Evolutionary conservation across 2,329 filamentous ascomycete species (phyloP).

Genomic region (Hypoxylon sp.): DNA sequence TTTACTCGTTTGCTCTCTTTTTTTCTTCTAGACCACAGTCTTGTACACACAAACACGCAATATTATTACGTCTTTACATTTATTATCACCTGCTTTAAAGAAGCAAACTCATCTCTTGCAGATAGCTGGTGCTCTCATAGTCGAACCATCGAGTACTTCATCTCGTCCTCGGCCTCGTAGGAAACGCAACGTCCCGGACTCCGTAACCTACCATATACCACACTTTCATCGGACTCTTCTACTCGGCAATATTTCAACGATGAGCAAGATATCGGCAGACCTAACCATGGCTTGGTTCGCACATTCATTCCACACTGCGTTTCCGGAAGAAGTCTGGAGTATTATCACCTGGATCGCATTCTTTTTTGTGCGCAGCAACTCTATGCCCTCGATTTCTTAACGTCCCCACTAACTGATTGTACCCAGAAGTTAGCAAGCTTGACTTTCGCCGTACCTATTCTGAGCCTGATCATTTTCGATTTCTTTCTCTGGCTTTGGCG

Average conservation of each 20-base stretch:
- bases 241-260: conserved; percentile 21
- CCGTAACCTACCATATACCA: background rate
- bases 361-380: conserved; percentile 50
- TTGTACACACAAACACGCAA: background rate
- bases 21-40: conserved; percentile 3
- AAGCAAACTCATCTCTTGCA: conserved; percentile 9
- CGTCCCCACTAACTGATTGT: conserved; percentile 29
- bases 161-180: conserved; percentile 16
- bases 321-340: conserved; percentile 49
- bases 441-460: conserved; percentile 63
- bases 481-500: conserved; percentile 69
- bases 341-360: conserved; percentile 54
- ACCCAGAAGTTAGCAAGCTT: conserved; percentile 57
- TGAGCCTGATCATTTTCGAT: conserved; percentile 66
- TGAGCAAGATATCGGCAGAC: conserved; percentile 44
- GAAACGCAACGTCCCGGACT: conserved; percentile 24
- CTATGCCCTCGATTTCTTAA: background rate
- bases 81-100: background rate
- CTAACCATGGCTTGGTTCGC: conserved; percentile 45
- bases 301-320: conserved; percentile 42
- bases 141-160: conserved; percentile 21
- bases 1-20: conserved; percentile 12
- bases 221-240: background rate
- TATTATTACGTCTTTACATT: conserved; percentile 2
- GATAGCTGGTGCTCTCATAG: conserved; percentile 9